Conservation (phyloP, 495 filamentous ascomycete genomes). For the Copromyces sp. region DNA sequence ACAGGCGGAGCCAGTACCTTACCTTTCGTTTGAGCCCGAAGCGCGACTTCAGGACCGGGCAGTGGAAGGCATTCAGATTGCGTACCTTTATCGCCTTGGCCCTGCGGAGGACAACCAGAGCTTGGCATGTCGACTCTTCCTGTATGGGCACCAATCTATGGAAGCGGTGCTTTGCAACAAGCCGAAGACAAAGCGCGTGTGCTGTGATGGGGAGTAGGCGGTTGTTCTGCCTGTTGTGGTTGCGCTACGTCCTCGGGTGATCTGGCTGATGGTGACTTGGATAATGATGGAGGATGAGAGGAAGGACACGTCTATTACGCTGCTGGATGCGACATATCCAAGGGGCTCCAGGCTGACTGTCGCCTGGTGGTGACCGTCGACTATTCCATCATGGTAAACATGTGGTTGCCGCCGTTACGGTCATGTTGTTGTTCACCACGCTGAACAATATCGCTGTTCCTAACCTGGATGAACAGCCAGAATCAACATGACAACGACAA, state of each 20-base stretch:
- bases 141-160: not conserved
- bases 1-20: not conserved
- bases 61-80: not conserved
- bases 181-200: not conserved
- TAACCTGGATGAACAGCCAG: not conserved
- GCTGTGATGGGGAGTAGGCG: too few species aligned
- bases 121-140: not conserved
- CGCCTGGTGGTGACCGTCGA: not conserved
- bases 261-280: not conserved
- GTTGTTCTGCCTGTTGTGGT: too few species aligned
- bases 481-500: not conserved
- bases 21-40: not conserved
- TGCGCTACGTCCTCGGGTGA: too few species aligned
- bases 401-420: not conserved
- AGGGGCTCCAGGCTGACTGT: not conserved
- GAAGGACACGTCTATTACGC: not conserved
- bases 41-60: accelerated
- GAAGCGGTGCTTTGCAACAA: not conserved
- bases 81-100: not conserved
- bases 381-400: not conserved
- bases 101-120: not conserved
- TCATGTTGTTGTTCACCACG: not conserved
- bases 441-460: not conserved
- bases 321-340: not conserved
- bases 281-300: not conserved